These are phyloP conservation scores for Tetragonia tetragonoides DNA, from an alignment of 148 eudicot species.

Conservation along the genomic window DNA sequence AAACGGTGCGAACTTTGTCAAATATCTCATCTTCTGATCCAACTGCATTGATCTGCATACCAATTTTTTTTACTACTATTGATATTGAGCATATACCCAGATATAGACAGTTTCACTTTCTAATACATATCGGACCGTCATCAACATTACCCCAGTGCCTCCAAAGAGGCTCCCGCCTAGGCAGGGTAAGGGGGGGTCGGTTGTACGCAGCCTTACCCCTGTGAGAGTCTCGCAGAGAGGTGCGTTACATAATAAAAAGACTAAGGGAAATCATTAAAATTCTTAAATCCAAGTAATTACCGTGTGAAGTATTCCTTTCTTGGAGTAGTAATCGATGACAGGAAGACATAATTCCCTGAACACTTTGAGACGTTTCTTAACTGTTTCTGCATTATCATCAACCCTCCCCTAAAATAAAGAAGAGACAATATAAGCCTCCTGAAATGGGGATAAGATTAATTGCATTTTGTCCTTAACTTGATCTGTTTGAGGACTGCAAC, in stretches of 20 bases:
- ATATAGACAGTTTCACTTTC: neutral
- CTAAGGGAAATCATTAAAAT: neutral
- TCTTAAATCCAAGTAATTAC: slow-evolving; percentile 37
- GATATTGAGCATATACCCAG: neutral
- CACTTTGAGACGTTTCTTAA: slow-evolving; percentile 74
- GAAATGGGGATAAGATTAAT: neutral
- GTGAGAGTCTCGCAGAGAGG: too few species aligned
- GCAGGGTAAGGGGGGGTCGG: too few species aligned
- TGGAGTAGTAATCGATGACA: slow-evolving; percentile 68
- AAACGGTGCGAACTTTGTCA: slow-evolving; percentile 60
- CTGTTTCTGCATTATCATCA: slow-evolving; percentile 79
- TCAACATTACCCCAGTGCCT: too few species aligned
- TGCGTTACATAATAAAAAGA: too few species aligned
- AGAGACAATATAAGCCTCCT: slow-evolving; percentile 16
- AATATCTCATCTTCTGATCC: slow-evolving; percentile 86
- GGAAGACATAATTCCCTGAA: slow-evolving; percentile 74
- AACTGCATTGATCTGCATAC: slow-evolving; percentile 67
- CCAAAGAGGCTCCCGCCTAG: too few species aligned
- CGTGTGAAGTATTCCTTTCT: slow-evolving; percentile 83
- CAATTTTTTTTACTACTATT: neutral
- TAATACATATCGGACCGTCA: neutral
- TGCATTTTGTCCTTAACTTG: neutral
- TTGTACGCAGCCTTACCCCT: too few species aligned
- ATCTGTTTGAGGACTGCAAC: slow-evolving; percentile 2
- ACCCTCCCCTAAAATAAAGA: slow-evolving; percentile 61